A percentile compares a stretch with the other conserved stretches of the same genome.
Evolutionary conservation across 2,329 filamentous ascomycete species (phyloP).

Genomic region (Myriosclerotinia scirpicola): DNA sequence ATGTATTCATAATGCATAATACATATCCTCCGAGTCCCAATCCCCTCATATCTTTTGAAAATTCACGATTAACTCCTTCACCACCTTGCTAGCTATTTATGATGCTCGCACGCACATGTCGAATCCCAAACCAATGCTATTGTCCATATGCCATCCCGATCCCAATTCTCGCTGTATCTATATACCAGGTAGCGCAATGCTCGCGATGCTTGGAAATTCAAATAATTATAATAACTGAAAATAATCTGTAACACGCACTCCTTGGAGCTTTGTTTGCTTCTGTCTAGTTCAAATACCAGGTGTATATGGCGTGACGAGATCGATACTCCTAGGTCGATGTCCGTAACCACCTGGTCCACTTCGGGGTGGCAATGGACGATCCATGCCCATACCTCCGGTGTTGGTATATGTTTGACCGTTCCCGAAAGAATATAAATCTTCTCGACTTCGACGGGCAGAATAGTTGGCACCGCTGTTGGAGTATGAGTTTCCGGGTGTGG

Average conservation of each 20-base stretch:
- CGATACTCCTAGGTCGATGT: conserved; percentile 60
- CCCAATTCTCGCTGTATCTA: background rate
- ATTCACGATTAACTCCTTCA: conserved; percentile 3
- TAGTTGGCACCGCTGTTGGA: conserved; percentile 28
- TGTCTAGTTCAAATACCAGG: background rate
- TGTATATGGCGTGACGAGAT: conserved; percentile 56
- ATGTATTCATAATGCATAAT: conserved; percentile 1
- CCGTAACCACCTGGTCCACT: conserved; percentile 51
- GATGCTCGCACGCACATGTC: background rate
- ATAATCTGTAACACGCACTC: background rate
- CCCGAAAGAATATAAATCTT: conserved; percentile 34
- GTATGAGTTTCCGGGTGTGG: conserved; percentile 36
- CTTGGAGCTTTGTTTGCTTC: background rate
- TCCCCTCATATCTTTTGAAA: background rate
- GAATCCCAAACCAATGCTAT: background rate
- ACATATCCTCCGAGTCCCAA: background rate
- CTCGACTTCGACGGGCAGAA: conserved; percentile 29
- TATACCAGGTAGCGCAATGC: background rate
- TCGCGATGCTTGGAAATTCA: background rate
- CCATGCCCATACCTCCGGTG: conserved; percentile 43
- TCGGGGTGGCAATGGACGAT: conserved; percentile 58
- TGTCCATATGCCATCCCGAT: background rate
- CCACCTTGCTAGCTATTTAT: background rate
- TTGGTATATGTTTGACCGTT: conserved; percentile 41
- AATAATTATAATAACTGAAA: conserved; percentile 2